phyloP scores from a whole-genome alignment of 2,329 filamentous ascomycete species.

The Chaetomiaceae sp. region DNA sequence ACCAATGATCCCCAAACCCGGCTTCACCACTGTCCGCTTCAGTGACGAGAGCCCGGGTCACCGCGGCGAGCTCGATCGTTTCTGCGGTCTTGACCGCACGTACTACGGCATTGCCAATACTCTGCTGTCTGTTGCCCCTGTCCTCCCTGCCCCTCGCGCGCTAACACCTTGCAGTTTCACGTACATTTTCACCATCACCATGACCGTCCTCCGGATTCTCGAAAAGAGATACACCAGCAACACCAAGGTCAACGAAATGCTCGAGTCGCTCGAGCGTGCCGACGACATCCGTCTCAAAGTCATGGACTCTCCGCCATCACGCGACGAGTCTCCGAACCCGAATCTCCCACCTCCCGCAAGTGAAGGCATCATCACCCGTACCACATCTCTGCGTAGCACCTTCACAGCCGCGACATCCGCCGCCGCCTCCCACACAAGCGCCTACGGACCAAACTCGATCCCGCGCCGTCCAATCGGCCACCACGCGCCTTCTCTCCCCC shows the following conservation, averaged over 20 bases:
- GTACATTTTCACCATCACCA: conserved; percentile 21
- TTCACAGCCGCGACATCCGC: conserved; percentile 17
- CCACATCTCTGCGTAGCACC: conserved; percentile 26
- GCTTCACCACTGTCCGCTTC: conserved; percentile 32
- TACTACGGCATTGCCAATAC: conserved; percentile 31
- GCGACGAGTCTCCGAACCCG: conserved; percentile 3
- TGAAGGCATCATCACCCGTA: conserved; percentile 28
- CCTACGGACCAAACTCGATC: conserved; percentile 2
- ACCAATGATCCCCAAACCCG: conserved; percentile 4
- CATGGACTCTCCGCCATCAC: conserved; percentile 11
- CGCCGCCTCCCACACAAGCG: conserved; percentile 10
- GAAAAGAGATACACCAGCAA: conserved; percentile 30
- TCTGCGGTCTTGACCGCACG: conserved; percentile 31
- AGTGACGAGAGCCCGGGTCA: conserved; percentile 26
- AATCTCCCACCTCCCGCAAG: conserved; percentile 17
- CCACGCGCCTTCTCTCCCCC: background rate
- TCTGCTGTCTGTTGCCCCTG: conserved; percentile 29
- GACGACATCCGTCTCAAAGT: conserved; percentile 27
- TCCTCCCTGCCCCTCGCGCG: background rate
- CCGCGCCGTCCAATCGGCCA: conserved; percentile 19
- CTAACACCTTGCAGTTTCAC: conserved; percentile 15
- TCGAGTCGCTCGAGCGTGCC: conserved; percentile 26
- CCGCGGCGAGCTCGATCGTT: conserved; percentile 29
- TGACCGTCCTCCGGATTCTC: conserved; percentile 26
- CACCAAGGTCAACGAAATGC: conserved; percentile 25